Evolutionary conservation across 2,329 filamentous ascomycete species (phyloP).

Genomic region (Sporothrix humicola): DNA sequence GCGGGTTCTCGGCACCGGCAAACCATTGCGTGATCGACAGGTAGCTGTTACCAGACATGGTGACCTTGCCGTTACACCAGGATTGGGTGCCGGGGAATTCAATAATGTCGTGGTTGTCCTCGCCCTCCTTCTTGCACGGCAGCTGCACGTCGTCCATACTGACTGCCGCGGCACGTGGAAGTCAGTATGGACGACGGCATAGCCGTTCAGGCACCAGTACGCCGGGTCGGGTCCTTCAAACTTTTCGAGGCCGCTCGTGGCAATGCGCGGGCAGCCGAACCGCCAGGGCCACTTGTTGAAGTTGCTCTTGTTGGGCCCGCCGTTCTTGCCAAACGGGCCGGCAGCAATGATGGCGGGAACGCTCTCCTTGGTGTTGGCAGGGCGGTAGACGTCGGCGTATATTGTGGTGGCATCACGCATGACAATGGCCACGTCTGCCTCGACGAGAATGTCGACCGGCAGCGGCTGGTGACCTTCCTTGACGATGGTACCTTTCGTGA

Average conservation of each 20-base stretch:
- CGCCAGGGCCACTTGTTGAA: constrained; percentile 4
- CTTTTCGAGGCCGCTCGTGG: neutral
- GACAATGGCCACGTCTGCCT: neutral
- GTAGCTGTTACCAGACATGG: constrained; percentile 7
- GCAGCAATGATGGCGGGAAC: neutral
- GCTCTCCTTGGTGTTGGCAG: neutral
- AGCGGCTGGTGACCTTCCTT: neutral
- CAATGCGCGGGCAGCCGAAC: neutral
- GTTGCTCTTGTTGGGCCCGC: constrained; percentile 1
- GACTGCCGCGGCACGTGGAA: no score
- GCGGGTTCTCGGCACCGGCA: neutral
- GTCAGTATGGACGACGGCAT: neutral
- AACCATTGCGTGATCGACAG: constrained; percentile 2
- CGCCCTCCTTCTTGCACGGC: neutral
- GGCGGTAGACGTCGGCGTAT: neutral
- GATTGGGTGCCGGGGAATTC: neutral
- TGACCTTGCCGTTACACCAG: neutral
- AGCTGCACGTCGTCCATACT: no score
- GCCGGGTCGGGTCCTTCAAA: neutral
- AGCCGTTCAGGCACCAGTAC: constrained; percentile 37
- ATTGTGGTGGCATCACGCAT: neutral
- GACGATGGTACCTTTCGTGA: neutral
- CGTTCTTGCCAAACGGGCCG: neutral
- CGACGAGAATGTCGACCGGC: neutral
- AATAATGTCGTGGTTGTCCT: constrained; percentile 1